Evolutionary conservation across 768 basidiomycete genomes (phyloP).

Genomic region (Cystofilobasidium ferigula): DNA sequence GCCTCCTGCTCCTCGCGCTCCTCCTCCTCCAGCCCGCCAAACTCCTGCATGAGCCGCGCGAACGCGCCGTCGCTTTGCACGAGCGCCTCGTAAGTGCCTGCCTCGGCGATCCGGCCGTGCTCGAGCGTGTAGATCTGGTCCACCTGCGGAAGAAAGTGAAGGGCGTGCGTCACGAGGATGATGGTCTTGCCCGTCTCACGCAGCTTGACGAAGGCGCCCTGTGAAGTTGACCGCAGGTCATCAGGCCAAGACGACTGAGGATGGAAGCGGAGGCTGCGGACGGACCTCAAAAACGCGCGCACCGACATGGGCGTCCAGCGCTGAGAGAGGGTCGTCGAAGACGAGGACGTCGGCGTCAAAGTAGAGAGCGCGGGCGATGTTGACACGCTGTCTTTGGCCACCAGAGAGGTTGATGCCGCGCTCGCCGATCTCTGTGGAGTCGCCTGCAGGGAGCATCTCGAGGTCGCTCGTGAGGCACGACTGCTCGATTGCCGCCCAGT

Average conservation of each 20-base stretch:
- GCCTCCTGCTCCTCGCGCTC: conserved; percentile 39
- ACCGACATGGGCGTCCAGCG: no score
- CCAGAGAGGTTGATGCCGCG: conserved; percentile 60
- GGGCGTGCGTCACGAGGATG: conserved; percentile 79
- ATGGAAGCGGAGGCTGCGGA: no score
- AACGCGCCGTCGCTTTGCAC: conserved; percentile 50
- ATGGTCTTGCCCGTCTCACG: conserved; percentile 54
- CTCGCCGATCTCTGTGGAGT: conserved; percentile 54
- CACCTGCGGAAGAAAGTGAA: conserved; percentile 78
- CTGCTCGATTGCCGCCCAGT: conserved; percentile 73
- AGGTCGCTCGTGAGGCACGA: conserved; percentile 47
- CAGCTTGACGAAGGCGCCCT: conserved; percentile 62
- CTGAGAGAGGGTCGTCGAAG: conserved; percentile 85
- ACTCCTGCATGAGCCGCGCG: conserved; percentile 51
- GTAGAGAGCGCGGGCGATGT: conserved; percentile 79
- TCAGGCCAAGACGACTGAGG: not conserved
- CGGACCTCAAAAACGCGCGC: no score
- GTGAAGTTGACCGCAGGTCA: conserved; percentile 57
- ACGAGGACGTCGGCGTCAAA: conserved; percentile 75
- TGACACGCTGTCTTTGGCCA: conserved; percentile 68
- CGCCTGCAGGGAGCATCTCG: conserved; percentile 60
- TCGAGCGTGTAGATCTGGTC: conserved; percentile 62
- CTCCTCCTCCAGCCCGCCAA: conserved; percentile 45
- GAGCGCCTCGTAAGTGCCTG: conserved; percentile 65
- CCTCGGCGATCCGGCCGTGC: conserved; percentile 66